Percentiles rank a stretch among this genome's conserved stretches.
These are phyloP conservation scores for Paramecium sonneborni DNA, from an alignment of 73 alveolate genomes.

Conservation along the genomic window DNA sequence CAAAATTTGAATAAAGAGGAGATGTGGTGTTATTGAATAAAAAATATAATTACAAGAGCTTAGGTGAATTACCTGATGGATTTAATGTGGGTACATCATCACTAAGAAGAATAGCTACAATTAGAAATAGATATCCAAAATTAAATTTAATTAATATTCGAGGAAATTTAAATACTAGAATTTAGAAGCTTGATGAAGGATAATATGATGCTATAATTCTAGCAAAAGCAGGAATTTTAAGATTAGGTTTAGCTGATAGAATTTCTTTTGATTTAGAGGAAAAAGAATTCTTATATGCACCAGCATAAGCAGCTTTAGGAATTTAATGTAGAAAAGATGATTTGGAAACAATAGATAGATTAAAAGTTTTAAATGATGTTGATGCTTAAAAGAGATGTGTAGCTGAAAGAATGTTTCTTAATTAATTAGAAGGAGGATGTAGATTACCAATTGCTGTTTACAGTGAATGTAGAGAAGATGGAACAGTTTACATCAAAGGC, in stretches of 20 bases:
- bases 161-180: conserved; percentile 80
- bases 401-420: conserved; percentile 75
- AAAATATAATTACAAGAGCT: conserved; percentile 22
- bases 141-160: conserved; percentile 65
- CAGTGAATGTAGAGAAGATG: conserved; percentile 47
- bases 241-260: conserved; percentile 73
- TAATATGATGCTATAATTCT: conserved; percentile 76
- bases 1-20: conserved; percentile 67
- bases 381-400: conserved; percentile 70
- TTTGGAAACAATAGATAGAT: conserved; percentile 3
- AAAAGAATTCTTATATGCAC: conserved; percentile 73
- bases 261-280: conserved; percentile 65
- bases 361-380: conserved; percentile 53
- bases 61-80: conserved; percentile 75
- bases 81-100: conserved; percentile 74
- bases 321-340: conserved; percentile 77
- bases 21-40: conserved; percentile 54
- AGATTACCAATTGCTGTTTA: conserved; percentile 79
- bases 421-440: conserved; percentile 84
- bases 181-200: conserved; percentile 68
- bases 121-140: conserved; percentile 65
- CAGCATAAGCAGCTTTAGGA: conserved; percentile 81
- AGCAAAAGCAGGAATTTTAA: conserved; percentile 80
- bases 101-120: conserved; percentile 70
- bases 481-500: not conserved